Base-by-base conservation (phyloP, 768 basidiomycete genomes). In the Collybiopsis confluens region DNA sequence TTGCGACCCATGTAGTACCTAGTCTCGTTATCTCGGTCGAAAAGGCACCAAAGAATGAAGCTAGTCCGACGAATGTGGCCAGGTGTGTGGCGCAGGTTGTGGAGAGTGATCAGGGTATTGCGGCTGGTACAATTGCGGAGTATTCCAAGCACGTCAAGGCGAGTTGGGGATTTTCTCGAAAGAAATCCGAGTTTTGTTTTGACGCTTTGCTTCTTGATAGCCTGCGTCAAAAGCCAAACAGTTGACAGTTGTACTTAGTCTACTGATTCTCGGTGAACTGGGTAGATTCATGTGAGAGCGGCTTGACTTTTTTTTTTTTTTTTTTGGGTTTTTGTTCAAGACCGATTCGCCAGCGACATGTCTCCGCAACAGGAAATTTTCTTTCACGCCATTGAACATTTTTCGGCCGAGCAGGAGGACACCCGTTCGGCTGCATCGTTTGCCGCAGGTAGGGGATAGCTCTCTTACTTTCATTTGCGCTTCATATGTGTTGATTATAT, bases 361-460 rank as follows among this genome's bases (percentile, higher is more conserved):
- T 83, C 87, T 1, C 76, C 76, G 24, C 88, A 94, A 63, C 72
- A 78, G 35, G 86, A 89, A n/a, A 76, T 92, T 20, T 98, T 98
- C 70, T 71, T 75, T 27, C 76, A 79, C 49, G 77, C 86, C 0
- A 82, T 97, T 38, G 79, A 86, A 11, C 81, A 83, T 55, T 95
- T 97, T 65, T 70, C 78, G 2, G 77, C 83, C 1, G 85, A 90
- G 35, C 82, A 88, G 54, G 95, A 98, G 65, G 92, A 96, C 41
- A 77, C 92, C 13, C 80, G 93, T 42, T 82, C 90, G 30, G 92
- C 95, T 33, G 95, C 96, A 33, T 92, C 97, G 0, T 98, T 98
- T 62, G 92, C 97, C 47, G 90, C 90, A 30, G 92, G 92, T 86
- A 61, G 55, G 79, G 63, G 20, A 27, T 43, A 21, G 46, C 16